Percentiles rank a stretch among this genome's conserved stretches.
phyloP scores from a whole-genome alignment of 1,284 basidiomycete species.

The Schizopora paradoxa region DNA sequence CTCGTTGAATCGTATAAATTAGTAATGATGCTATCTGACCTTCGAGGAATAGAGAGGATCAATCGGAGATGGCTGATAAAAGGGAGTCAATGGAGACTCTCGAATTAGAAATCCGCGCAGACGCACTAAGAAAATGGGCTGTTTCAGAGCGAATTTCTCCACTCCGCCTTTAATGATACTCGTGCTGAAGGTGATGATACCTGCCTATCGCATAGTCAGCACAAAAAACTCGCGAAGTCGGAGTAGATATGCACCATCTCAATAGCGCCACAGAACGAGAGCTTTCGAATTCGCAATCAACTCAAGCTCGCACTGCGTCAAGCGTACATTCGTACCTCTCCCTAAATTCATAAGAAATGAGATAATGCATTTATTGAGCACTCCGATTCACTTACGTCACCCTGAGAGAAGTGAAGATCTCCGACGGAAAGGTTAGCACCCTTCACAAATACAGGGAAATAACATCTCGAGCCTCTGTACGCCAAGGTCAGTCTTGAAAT shows the following conservation, averaged over 20 bases:
- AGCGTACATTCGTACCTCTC: conserved; percentile 38
- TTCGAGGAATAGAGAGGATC: conserved; percentile 71
- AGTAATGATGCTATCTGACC: conserved; percentile 28
- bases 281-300: conserved; percentile 28
- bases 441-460: conserved; percentile 74
- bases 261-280: conserved; percentile 76
- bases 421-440: conserved; percentile 77
- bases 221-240: not conserved
- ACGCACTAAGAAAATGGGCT: conserved; percentile 67
- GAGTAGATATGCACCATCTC: conserved; percentile 49
- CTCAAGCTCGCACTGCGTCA: not conserved
- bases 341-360: conserved; percentile 39
- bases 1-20: not conserved
- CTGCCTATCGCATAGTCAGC: conserved; percentile 43
- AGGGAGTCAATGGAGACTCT: not conserved
- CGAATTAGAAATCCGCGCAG: not conserved
- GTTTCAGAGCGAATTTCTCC: conserved; percentile 68
- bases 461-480: conserved; percentile 57
- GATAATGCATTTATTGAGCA: not conserved
- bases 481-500: conserved; percentile 7
- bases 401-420: conserved; percentile 79
- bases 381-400: conserved; percentile 47
- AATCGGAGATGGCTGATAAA: conserved; percentile 57
- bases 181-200: conserved; percentile 68
- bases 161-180: conserved; percentile 73